Evolutionary conservation across 306 rosid species (phyloP).

Genomic region (Leucaena leucocephala): DNA sequence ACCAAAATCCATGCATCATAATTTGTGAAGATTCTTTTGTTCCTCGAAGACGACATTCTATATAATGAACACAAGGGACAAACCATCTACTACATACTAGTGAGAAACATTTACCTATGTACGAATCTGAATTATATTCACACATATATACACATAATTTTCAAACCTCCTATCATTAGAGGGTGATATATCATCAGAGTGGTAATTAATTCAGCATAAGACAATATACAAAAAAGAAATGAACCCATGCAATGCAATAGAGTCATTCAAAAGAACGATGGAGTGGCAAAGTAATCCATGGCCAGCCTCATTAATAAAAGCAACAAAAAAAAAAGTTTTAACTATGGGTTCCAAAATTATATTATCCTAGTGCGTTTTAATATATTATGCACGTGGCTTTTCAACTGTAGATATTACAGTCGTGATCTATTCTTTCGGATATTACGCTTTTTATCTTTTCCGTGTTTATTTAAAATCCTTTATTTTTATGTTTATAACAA

Average conservation of each 20-base stretch:
- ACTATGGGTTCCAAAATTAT: neutral
- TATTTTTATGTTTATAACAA: neutral
- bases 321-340: neutral
- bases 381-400: constrained; percentile 1
- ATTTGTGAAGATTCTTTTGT: neutral
- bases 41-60: neutral
- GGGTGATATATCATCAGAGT: neutral
- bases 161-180: neutral
- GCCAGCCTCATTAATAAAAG: neutral
- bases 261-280: neutral
- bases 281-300: no score
- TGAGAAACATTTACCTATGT: constrained; percentile 2
- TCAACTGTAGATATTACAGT: neutral
- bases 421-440: neutral
- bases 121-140: neutral
- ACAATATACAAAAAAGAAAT: neutral
- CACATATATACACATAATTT: neutral
- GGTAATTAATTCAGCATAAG: neutral
- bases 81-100: neutral
- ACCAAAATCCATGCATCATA: neutral
- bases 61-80: neutral
- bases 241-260: neutral
- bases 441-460: neutral
- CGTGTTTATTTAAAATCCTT: neutral
- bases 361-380: neutral